Base-by-base conservation (phyloP, 2,329 filamentous ascomycete genomes). In the Bipolaris gigantea region DNA sequence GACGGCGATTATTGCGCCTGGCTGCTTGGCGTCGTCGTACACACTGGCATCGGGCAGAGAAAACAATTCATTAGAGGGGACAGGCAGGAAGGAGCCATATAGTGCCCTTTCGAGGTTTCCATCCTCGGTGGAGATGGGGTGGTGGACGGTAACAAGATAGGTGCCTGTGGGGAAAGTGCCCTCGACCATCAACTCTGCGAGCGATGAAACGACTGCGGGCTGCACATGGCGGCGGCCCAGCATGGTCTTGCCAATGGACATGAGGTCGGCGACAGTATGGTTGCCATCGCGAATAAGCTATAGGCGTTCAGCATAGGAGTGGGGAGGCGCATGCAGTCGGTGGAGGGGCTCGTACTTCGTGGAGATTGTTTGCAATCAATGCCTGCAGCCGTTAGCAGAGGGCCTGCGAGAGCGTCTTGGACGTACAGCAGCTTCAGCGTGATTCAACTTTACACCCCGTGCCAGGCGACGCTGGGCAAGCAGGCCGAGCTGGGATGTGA, bases 221-320 rank as follows among this genome's bases (percentile, higher is more conserved):
- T 91, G 81, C 56, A 97, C 93, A 75, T 97, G 93, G 32, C 93
- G 89, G 9, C 93, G 89, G 60, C 93, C 93, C 2, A 97, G 89
- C 87, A 97, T 92, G 50, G 89, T 93, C 66, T 90, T 86, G 65
- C 93, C 93, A 60, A 96, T 84, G 57, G 85, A 80, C 92, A 97
- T 97, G 71, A 97, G 89, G 74, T 96, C 92, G 35, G 92, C 88
- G 49, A 97, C 93, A 13, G 84, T 89, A 78, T 97, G 90, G 64
- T 89, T 86, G 72, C 93, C 93, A 93, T 97, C 93, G 74, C 93
- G 92, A 74, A 97, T 95, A 67, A 97, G 87, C 83, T 88, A 65
- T 63, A 49, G 43, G 49, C 42, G 44, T 64, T 73, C 63, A 73
- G 69, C 40, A 55, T 51, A 48, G 47, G 45, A 52, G 23, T 16